Base-by-base conservation (phyloP, 179 eudicot species). In the Actinidia arguta region DNA sequence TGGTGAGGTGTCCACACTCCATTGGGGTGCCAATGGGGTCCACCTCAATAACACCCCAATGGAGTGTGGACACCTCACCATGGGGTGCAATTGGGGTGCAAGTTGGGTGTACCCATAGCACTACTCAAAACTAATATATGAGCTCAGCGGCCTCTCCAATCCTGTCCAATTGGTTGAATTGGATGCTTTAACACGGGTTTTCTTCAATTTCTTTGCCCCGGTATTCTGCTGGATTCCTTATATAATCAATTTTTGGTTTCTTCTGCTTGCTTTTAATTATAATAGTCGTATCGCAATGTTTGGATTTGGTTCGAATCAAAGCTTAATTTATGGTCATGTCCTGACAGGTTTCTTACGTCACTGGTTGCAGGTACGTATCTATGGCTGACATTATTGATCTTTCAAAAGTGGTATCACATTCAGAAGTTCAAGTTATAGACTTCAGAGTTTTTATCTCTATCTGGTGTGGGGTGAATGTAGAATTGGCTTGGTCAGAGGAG, bases 361-460 rank as follows among this genome's bases (percentile, higher is more conserved):
- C 18, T 67, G 59, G n/a, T 84, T 89, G 86, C 95, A 96, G 99
- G 91, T 96, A 94, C 79, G 81, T 90, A 48, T 96, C 97, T 36
- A 90, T 95, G 91, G 94, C 89, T 12, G 95, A 93, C 73, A 86
- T 96, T 51, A 82, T 95, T 78, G 98, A 96, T 89, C 86, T 93
- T 59, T 92, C 96, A 75, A 61, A 87, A 76, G 54, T 90, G 61
- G 79, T 88, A 47, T 85, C 94, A 25, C 51, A 81, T 83, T 73
- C 88, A 66, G 63, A 82, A 39, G 90, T 96, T 78, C 87, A 82
- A 80, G 83, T 92, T 36, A 85, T 96, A 69, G 99, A 94, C 86
- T 90, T 96, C 84, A 86, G 92, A 71, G 63, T 79, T 46, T 96
- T 96, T 83, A 83, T 89, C 36, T 92, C 99, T 8, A 73, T 47